These are phyloP conservation scores for Lentinus brumalis DNA, from an alignment of 768 basidiomycete species.

Conservation along the genomic window DNA sequence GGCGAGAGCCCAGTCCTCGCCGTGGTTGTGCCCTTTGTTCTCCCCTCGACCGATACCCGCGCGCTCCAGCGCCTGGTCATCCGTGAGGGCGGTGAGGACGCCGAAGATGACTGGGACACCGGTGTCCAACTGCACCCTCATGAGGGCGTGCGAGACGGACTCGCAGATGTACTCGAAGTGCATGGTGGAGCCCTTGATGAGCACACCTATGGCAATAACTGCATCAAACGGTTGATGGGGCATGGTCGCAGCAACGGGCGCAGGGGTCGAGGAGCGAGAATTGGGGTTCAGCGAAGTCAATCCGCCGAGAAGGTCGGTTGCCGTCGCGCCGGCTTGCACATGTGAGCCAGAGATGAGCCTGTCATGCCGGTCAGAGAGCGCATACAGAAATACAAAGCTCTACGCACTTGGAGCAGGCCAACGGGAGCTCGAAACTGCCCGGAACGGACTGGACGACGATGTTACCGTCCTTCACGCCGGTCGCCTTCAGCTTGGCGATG, in stretches of 20 bases:
- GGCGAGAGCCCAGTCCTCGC: constrained; percentile 96
- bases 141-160: constrained; percentile 88
- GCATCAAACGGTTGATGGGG: constrained; percentile 82
- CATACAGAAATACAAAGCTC: not conserved
- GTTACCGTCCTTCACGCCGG: constrained; percentile 87
- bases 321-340: constrained; percentile 73
- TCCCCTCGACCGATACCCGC: constrained; percentile 80
- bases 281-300: constrained; percentile 58
- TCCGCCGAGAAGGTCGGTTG: constrained; percentile 79
- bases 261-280: constrained; percentile 35
- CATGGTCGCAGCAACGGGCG: constrained; percentile 34
- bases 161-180: constrained; percentile 99
- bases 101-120: constrained; percentile 96
- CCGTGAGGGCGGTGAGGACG: constrained; percentile 87
- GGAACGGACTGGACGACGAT: constrained; percentile 92
- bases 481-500: constrained; percentile 74
- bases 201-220: constrained; percentile 94
- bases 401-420: constrained; percentile 78
- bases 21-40: constrained; percentile 91
- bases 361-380: constrained; percentile 1
- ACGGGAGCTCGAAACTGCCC: constrained; percentile 92
- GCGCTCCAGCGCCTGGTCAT: constrained; percentile 92
- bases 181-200: constrained; percentile 98
- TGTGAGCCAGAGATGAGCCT: constrained; percentile 91
- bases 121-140: constrained; percentile 92